Conservation (phyloP, 2,329 filamentous ascomycete species). For the Didymella keratinophila region DNA sequence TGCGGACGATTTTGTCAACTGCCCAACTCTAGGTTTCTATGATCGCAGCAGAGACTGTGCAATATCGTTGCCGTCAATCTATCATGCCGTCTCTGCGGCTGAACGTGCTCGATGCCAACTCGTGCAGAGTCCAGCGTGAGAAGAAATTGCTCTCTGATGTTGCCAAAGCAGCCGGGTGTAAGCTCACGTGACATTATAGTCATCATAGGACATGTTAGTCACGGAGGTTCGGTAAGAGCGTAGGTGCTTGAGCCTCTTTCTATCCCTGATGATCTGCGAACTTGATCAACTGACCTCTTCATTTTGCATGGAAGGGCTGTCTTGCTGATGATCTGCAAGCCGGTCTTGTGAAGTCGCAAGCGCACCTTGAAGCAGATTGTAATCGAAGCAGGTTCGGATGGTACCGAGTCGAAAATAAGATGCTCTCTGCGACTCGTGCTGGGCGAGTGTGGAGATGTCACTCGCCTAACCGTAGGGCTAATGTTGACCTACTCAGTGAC, state of each 20-base stretch:
- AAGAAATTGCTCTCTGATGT: background rate
- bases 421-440: background rate
- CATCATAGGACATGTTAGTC: too few relatives aligned
- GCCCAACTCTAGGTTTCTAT: background rate
- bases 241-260: background rate
- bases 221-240: background rate
- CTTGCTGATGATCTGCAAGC: background rate
- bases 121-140: background rate
- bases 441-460: background rate
- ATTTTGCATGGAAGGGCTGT: background rate
- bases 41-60: background rate
- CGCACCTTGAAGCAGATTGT: background rate
- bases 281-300: background rate
- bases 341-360: background rate
- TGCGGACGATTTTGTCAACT: background rate
- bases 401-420: background rate
- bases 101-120: background rate
- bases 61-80: background rate
- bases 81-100: background rate
- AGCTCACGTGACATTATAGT: too few relatives aligned
- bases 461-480: background rate
- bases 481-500: background rate
- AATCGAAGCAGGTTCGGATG: background rate
- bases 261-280: background rate
- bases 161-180: too few relatives aligned